A percentile compares a stretch with the other conserved stretches of the same genome.
These are phyloP conservation scores for Laburnicola sp. DNA, from an alignment of 2,329 filamentous ascomycete genomes.

Conservation along the genomic window DNA sequence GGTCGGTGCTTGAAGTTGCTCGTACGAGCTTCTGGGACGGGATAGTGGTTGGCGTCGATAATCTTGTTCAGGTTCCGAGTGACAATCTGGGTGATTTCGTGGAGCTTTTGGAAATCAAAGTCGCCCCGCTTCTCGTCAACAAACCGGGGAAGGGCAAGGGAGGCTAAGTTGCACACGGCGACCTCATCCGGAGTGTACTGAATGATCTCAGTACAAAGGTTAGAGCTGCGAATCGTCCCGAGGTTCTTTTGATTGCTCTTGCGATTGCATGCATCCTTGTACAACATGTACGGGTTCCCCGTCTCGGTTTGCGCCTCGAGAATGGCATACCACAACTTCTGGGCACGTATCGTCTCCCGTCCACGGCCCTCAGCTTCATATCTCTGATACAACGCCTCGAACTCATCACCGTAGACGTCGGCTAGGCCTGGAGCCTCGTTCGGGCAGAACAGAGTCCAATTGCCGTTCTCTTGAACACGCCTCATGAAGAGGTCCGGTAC, in stretches of 20 bases:
- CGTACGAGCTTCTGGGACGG: conserved; percentile 88
- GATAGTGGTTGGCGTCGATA: conserved; percentile 98
- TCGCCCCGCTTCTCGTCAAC: conserved; percentile 82
- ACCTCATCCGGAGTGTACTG: conserved; percentile 99
- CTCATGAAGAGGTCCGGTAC: conserved; percentile 99
- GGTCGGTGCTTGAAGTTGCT: conserved; percentile 98
- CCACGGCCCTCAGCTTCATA: conserved; percentile 89
- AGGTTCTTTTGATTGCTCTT: conserved; percentile 99
- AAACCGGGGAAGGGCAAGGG: conserved; percentile 85
- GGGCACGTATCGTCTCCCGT: conserved; percentile 88
- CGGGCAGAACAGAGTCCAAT: conserved; percentile 98
- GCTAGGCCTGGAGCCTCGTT: conserved; percentile 94
- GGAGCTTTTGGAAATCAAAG: conserved; percentile 96
- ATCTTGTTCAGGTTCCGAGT: conserved; percentile 97
- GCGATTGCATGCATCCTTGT: conserved; percentile 97
- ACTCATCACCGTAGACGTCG: conserved; percentile 96
- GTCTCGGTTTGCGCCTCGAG: conserved; percentile 98
- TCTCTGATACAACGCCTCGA: conserved; percentile 85
- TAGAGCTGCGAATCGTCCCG: conserved; percentile 96
- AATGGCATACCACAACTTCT: conserved; percentile 99
- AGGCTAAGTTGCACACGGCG: conserved; percentile 96
- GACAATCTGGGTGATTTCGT: conserved; percentile 90
- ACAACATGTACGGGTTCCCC: conserved; percentile 98
- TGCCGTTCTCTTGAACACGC: conserved; percentile 92
- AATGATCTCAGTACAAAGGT: conserved; percentile 97